Evolutionary conservation across 768 basidiomycete species (phyloP).

Genomic region (Kwoniella sp.): DNA sequence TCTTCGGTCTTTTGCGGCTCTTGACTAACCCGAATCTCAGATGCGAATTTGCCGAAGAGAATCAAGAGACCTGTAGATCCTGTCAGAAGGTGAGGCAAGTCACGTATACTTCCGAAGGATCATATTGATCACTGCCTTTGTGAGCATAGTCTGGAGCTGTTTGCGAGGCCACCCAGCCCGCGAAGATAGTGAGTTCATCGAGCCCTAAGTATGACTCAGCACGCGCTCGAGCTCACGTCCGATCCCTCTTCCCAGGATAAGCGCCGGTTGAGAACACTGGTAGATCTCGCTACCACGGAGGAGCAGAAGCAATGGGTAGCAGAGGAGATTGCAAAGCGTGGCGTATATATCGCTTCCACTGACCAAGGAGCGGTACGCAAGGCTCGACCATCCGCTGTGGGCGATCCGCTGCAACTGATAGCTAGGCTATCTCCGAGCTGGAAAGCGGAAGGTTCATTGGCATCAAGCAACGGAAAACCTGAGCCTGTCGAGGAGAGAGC

Average conservation of each 20-base stretch:
- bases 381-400: constrained; percentile 12
- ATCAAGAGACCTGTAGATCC: not conserved
- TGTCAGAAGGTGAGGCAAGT: constrained; percentile 13
- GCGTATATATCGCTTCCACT: constrained; percentile 16
- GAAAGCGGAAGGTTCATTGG: not conserved
- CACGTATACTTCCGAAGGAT: not conserved
- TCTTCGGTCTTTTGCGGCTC: not conserved
- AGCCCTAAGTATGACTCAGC: not conserved
- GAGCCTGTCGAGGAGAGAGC: not conserved
- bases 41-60: constrained; percentile 18
- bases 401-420: constrained; percentile 12
- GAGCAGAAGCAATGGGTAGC: constrained; percentile 26
- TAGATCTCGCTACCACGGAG: constrained; percentile 20
- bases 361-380: constrained; percentile 13
- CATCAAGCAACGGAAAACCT: not conserved
- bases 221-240: too few relatives aligned
- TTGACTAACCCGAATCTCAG: not conserved
- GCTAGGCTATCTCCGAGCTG: constrained; percentile 10
- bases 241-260: constrained; percentile 12
- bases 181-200: constrained; percentile 13
- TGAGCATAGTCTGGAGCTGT: constrained; percentile 1
- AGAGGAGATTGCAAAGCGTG: constrained; percentile 14
- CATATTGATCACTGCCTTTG: not conserved
- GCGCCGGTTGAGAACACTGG: constrained; percentile 13
- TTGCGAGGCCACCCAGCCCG: constrained; percentile 22